Base-by-base conservation (phyloP, 1,284 basidiomycete species). In the Pseudozyma sp. region DNA sequence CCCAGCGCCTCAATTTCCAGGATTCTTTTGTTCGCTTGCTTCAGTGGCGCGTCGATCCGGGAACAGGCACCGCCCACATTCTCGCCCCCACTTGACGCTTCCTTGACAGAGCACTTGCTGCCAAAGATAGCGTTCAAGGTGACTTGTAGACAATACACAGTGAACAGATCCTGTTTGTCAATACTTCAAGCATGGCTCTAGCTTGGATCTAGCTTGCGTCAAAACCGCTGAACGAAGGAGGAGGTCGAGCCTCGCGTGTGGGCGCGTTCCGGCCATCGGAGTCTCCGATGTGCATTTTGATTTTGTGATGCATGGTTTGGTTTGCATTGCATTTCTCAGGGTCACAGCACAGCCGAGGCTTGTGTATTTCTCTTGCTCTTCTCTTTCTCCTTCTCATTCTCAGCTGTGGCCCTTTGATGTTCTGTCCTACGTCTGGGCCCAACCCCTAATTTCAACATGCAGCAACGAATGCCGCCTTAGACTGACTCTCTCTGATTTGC, bases 281-380 rank as follows among this genome's bases (percentile, higher is more conserved):
- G 11, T 40, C 39, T 40, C 52, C 39, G 39, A 40, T n/a, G 11
- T 40, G 39, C 39, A 40, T 40, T 31, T 31, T 12, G 39, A 8
- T 40, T 40, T 40, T 12, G 16, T 40, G 12, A 44, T 44, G 43
- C 43, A 44, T 3, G 25, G 38, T 31, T 31, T 31, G 25, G 25
- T 31, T 31, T 31, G 25, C 25, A 31, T 42, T 52, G 51, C 51
- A 52, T 52, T 52, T 52, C 49, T 18, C 19, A 40, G 43, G 43
- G 43, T 44, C 16, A 4, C 18, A n/a, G 14, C 18, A 10, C 43
- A 44, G 43, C 43, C 43, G 43, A 44, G 43, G 18, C 43, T 16
- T n/a, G 43, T 16, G 10, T 10, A 4, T 16, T 19, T 44, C 14
- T 16, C 43, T 44, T 10, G 9, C 43, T 44, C 18, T 44, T n/a